These are phyloP conservation scores for Paraglomus brasilianum DNA, from an alignment of 192 early-diverging fungal genomes.

Conservation along the genomic window DNA sequence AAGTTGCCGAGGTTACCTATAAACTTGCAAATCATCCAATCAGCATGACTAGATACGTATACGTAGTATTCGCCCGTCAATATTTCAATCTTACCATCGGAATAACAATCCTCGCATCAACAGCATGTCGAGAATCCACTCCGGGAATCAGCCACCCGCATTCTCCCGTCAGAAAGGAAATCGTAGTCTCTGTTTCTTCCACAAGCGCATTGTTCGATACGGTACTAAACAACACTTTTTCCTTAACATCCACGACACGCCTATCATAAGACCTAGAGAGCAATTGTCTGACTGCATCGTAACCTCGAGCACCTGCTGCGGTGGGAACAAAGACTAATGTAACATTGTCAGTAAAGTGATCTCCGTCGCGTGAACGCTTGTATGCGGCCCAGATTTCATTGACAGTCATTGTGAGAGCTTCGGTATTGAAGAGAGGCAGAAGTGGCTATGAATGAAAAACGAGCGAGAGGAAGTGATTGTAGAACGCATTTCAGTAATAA, in stretches of 20 bases:
- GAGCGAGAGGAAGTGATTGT: too few relatives aligned
- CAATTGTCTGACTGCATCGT: slow-evolving; percentile 27
- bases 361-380: slow-evolving; percentile 25
- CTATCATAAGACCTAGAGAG: slow-evolving; percentile 17
- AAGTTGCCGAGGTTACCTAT: slow-evolving; percentile 21
- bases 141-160: slow-evolving; percentile 44
- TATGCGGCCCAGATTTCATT: slow-evolving; percentile 24
- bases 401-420: slow-evolving; percentile 14
- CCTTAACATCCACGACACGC: slow-evolving; percentile 32
- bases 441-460: neutral
- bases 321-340: slow-evolving; percentile 25
- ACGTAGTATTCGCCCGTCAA: neutral
- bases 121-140: slow-evolving; percentile 38
- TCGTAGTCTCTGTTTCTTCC: slow-evolving; percentile 44
- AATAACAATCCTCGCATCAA: slow-evolving; percentile 38
- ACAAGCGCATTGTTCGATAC: slow-evolving; percentile 41
- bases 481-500: too few relatives aligned
- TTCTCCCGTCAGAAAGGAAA: slow-evolving; percentile 43
- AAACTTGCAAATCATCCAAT: neutral
- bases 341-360: slow-evolving; percentile 25
- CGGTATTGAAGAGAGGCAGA: neutral
- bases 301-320: slow-evolving; percentile 28
- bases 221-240: slow-evolving; percentile 38
- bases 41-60: neutral
- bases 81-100: slow-evolving; percentile 36